Conservation (phyloP, 164 flowering plant species). For the Pachysandra terminalis region DNA sequence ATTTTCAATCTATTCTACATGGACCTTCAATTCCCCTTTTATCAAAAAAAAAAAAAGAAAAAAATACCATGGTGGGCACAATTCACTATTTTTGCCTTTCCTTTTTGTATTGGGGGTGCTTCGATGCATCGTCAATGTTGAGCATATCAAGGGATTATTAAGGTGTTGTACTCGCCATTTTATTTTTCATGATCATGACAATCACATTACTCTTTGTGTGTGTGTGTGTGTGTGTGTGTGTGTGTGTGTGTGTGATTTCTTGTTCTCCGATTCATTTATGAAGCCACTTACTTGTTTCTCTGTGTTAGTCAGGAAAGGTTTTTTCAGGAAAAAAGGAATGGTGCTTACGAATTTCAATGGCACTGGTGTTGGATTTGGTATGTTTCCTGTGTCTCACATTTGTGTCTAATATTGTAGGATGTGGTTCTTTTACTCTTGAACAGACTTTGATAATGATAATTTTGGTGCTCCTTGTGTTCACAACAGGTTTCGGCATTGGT, state of each 20-base stretch:
- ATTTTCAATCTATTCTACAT: too few species aligned
- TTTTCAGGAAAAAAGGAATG: slow-evolving; percentile 22
- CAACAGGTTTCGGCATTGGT: slow-evolving; percentile 74
- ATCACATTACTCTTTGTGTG: too few species aligned
- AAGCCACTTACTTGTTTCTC: neutral
- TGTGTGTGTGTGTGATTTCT: neutral
- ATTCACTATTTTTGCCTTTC: too few species aligned
- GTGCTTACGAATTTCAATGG: slow-evolving; percentile 73
- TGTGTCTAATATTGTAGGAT: neutral
- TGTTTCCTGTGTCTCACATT: neutral
- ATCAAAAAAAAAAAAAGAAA: too few species aligned
- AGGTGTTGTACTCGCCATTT: too few species aligned
- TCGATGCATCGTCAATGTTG: too few species aligned
- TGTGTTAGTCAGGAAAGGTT: neutral
- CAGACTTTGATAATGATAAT: neutral
- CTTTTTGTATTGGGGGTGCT: too few species aligned
- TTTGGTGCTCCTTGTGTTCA: neutral
- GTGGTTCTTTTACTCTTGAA: neutral
- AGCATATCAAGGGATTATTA: too few species aligned
- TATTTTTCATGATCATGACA: too few species aligned
- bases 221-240: too few species aligned
- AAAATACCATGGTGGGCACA: too few species aligned
- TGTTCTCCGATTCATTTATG: neutral
- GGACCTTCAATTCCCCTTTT: too few species aligned
- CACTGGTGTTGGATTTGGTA: slow-evolving; percentile 88